Evolutionary conservation across 371 early-diverging fungal species (phyloP).

Genomic region (Haplosporangium sp.): DNA sequence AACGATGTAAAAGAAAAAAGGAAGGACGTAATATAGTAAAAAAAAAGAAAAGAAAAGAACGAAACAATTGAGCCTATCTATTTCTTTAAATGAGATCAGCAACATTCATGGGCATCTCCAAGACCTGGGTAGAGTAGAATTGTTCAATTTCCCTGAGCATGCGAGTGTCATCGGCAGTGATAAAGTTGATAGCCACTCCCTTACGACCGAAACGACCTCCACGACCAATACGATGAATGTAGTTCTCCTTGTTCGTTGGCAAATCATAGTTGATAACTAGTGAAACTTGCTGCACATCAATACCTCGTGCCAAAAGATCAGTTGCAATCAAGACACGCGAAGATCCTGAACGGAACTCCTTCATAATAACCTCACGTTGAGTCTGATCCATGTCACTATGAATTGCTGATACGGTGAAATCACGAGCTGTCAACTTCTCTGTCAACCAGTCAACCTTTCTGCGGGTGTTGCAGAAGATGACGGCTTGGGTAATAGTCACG

Average conservation of each 20-base stretch:
- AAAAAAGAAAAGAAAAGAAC: not conserved
- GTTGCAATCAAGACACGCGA: constrained; percentile 98
- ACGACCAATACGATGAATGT: constrained; percentile 99
- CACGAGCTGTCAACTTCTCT: constrained; percentile 82
- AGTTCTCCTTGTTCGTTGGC: constrained; percentile 96
- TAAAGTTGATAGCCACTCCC: constrained; percentile 99
- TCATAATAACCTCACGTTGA: constrained; percentile 97
- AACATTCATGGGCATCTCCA: constrained; percentile 95
- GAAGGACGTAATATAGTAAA: not conserved
- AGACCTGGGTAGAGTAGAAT: constrained; percentile 98
- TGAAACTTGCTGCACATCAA: constrained; percentile 99
- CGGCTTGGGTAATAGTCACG: constrained; percentile 93
- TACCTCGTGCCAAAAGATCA: constrained; percentile 98
- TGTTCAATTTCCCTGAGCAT: constrained; percentile 93
- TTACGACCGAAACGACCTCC: constrained; percentile 99
- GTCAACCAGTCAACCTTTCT: constrained; percentile 94
- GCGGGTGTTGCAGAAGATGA: constrained; percentile 97
- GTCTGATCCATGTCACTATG: constrained; percentile 97
- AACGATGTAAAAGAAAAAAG: not conserved
- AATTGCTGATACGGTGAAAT: constrained; percentile 96
- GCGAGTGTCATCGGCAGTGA: constrained; percentile 93
- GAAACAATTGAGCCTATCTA: not conserved
- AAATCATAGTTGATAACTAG: constrained; percentile 99
- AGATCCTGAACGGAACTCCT: constrained; percentile 95
- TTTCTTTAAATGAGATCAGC: constrained; percentile 79